Evolutionary conservation across 1,139 yeast species (phyloP).

Genomic region (Zygotorulaspora mrakii): DNA sequence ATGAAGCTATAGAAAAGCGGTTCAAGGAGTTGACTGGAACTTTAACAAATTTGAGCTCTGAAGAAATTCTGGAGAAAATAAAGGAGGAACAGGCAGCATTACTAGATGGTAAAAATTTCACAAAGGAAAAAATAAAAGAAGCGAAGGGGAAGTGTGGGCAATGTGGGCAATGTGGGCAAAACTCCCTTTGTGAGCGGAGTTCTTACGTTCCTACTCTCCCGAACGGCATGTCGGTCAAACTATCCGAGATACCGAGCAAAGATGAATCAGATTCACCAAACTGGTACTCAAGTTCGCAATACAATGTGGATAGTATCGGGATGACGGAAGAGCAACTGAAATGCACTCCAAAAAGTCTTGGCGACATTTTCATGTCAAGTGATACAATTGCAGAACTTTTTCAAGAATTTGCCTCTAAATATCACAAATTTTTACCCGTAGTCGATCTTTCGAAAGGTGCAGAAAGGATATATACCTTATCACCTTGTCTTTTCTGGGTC

Average conservation of each 20-base stretch:
- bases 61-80: constrained; percentile 41
- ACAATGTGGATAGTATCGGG: neutral
- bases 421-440: constrained; percentile 83
- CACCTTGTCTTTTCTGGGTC: constrained; percentile 93
- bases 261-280: constrained; percentile 1
- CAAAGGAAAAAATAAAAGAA: constrained; percentile 31
- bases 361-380: constrained; percentile 57
- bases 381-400: constrained; percentile 63
- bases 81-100: constrained; percentile 29
- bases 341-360: constrained; percentile 67
- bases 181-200: neutral
- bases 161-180: too few species aligned
- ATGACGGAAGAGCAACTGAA: constrained; percentile 43
- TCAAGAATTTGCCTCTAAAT: constrained; percentile 64
- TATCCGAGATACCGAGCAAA: neutral
- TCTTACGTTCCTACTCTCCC: neutral
- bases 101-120: constrained; percentile 32
- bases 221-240: neutral
- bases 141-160: too few species aligned
- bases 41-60: constrained; percentile 50
- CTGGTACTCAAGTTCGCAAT: neutral
- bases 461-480: constrained; percentile 66
- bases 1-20: constrained; percentile 80
- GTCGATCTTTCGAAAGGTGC: constrained; percentile 82
- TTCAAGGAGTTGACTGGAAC: constrained; percentile 62